Evolutionary conservation across 2,329 filamentous ascomycete species (phyloP).

Genomic region (Colletotrichum salicis): DNA sequence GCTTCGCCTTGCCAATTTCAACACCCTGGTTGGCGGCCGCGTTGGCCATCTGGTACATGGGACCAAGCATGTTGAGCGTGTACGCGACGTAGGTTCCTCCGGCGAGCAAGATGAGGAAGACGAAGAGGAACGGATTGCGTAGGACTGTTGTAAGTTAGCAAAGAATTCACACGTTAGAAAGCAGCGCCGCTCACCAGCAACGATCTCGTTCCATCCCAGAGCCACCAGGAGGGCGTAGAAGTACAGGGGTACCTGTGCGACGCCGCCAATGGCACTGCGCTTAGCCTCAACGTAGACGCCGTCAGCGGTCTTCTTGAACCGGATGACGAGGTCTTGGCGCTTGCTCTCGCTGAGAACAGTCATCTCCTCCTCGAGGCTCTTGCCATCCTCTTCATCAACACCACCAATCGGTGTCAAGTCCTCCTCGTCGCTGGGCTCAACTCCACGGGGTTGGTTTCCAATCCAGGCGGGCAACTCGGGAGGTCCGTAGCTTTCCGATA

Average conservation of each 20-base stretch:
- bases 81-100: constrained; percentile 89
- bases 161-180: background rate
- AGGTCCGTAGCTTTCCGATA: constrained; percentile 77
- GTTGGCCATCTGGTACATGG: constrained; percentile 94
- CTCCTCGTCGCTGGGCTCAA: constrained; percentile 86
- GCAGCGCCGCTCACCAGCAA: constrained; percentile 76
- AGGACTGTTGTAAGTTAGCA: constrained; percentile 69
- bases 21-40: constrained; percentile 87
- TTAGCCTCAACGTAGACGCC: constrained; percentile 99
- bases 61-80: constrained; percentile 93
- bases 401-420: constrained; percentile 90
- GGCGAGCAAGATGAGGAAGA: constrained; percentile 82
- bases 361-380: constrained; percentile 96
- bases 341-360: constrained; percentile 91
- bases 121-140: constrained; percentile 91
- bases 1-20: constrained; percentile 90
- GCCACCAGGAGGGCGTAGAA: constrained; percentile 91
- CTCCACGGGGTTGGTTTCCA: constrained; percentile 78
- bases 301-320: constrained; percentile 98
- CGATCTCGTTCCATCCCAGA: constrained; percentile 98
- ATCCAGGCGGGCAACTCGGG: constrained; percentile 90
- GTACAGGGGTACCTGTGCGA: constrained; percentile 92
- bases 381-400: constrained; percentile 93
- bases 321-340: constrained; percentile 87
- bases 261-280: constrained; percentile 92